These are phyloP conservation scores for Xylariomycetidae sp. DNA, from an alignment of 2,329 filamentous ascomycete genomes.

Conservation along the genomic window DNA sequence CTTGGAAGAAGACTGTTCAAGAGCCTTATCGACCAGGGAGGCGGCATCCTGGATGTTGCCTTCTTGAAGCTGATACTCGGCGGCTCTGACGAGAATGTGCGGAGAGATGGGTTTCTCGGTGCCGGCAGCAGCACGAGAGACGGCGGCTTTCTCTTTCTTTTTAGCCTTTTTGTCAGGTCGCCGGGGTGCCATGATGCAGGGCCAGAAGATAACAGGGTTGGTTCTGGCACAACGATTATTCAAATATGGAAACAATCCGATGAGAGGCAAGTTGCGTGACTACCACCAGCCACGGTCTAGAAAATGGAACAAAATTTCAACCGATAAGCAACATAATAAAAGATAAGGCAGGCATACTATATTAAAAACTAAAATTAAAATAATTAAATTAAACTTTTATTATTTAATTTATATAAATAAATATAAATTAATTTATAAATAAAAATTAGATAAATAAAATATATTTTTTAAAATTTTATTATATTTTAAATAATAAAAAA, in stretches of 20 bases:
- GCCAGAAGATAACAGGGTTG: not conserved
- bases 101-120: constrained; percentile 24
- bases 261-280: too few relatives aligned
- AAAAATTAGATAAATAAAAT: too few relatives aligned
- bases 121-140: constrained; percentile 17
- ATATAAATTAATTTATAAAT: too few relatives aligned
- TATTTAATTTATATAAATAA: too few relatives aligned
- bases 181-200: constrained; percentile 24
- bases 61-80: constrained; percentile 26
- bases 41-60: constrained; percentile 26
- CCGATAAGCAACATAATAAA: too few relatives aligned
- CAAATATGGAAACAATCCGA: not conserved
- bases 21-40: constrained; percentile 24
- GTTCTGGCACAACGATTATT: not conserved
- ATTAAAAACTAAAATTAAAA: too few relatives aligned
- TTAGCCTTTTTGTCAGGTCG: constrained; percentile 29
- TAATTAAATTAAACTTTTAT: too few relatives aligned
- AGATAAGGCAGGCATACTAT: too few relatives aligned
- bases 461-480: too few relatives aligned
- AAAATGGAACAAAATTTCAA: constrained; percentile 1
- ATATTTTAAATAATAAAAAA: too few relatives aligned
- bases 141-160: constrained; percentile 20
- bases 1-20: constrained; percentile 19
- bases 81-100: constrained; percentile 27
- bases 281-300: too few relatives aligned